Conservation (phyloP, 2,329 filamentous ascomycete genomes). For the Aureobasidium pullulans region DNA sequence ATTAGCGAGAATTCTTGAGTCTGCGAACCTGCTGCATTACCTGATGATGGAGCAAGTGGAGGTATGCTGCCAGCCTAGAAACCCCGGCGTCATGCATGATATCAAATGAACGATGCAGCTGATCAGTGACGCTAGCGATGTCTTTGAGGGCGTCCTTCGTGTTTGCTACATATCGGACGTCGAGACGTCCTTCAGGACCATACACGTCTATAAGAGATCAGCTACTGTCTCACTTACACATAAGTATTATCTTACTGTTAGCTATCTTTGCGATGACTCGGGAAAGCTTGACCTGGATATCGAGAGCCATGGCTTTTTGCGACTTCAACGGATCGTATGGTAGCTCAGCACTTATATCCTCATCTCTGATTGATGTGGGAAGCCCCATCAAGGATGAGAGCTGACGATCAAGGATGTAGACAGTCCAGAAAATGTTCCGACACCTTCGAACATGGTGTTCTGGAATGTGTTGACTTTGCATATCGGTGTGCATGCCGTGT, state of each 20-base stretch:
- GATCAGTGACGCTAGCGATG: neutral
- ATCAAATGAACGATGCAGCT: slow-evolving; percentile 15
- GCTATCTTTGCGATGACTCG: neutral
- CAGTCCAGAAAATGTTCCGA: slow-evolving; percentile 48
- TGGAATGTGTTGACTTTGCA: slow-evolving; percentile 38
- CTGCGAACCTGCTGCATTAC: too few species aligned
- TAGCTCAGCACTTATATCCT: slow-evolving; percentile 43
- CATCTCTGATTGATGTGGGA: slow-evolving; percentile 42
- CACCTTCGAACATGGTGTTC: slow-evolving; percentile 38
- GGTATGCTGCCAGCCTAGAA: slow-evolving; percentile 19
- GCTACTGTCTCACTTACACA: neutral
- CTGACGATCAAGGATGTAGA: slow-evolving; percentile 47
- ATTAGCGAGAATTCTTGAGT: too few species aligned
- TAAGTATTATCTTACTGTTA: neutral
- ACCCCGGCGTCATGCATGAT: slow-evolving; percentile 17
- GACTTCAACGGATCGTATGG: slow-evolving; percentile 33
- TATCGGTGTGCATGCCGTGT: slow-evolving; percentile 47
- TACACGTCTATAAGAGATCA: neutral
- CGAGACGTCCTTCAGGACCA: neutral
- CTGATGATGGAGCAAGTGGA: slow-evolving; percentile 20
- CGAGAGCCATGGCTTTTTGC: neutral
- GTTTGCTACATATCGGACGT: neutral
- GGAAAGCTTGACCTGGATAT: neutral
- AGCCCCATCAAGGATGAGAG: slow-evolving; percentile 49
- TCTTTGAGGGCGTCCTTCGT: neutral